phyloP scores from a whole-genome alignment of 805 yeast genomes.

The Candida berthetii region DNA sequence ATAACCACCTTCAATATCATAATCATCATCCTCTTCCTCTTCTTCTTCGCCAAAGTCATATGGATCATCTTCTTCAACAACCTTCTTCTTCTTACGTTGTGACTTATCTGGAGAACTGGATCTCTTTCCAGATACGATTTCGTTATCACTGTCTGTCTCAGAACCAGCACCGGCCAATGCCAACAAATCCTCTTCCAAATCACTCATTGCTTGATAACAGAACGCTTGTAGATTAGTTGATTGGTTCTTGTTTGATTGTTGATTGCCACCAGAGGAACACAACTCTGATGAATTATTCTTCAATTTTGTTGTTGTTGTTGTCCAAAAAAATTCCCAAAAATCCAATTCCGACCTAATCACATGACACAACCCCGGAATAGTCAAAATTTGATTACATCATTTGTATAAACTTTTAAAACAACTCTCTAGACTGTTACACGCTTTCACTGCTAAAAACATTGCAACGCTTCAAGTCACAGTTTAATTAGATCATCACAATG shows the following conservation, averaged over 20 bases:
- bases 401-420: too few species aligned
- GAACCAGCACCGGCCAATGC: conserved; percentile 79
- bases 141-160: conserved; percentile 26
- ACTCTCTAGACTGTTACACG: too few species aligned
- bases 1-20: conserved; percentile 26
- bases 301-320: too few species aligned
- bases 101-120: conserved; percentile 12
- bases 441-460: too few species aligned
- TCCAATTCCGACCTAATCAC: too few species aligned
- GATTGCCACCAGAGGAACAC: too few species aligned
- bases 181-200: conserved; percentile 89
- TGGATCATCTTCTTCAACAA: conserved; percentile 25
- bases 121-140: conserved; percentile 26
- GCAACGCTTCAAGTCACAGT: neutral
- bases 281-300: too few species aligned
- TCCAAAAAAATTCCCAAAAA: too few species aligned
- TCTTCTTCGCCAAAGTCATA: conserved; percentile 24
- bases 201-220: conserved; percentile 25
- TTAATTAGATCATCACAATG: conserved; percentile 3
- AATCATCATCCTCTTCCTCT: conserved; percentile 35
- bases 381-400: too few species aligned
- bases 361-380: too few species aligned
- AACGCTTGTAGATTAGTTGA: too few species aligned
- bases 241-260: too few species aligned
- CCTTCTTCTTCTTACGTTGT: conserved; percentile 20